Evolutionary conservation across 169 alveolate genomes (phyloP).

Genomic region (Eimeria falciformis): DNA sequence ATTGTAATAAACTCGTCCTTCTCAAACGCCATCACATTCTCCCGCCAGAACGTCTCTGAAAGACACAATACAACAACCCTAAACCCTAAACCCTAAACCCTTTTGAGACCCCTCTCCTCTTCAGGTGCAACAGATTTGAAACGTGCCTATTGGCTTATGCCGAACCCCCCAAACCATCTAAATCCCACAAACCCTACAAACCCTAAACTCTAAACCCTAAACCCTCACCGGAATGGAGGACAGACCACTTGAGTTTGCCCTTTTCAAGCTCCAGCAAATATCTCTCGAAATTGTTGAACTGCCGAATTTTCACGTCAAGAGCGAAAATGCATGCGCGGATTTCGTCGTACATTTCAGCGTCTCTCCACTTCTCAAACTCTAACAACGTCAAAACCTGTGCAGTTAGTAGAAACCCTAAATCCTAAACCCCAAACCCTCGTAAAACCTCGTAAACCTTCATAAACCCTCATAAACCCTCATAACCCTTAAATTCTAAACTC

Average conservation of each 20-base stretch:
- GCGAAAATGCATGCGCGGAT: constrained; percentile 49
- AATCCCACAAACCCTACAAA: constrained; percentile 19
- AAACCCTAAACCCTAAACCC: constrained; percentile 11
- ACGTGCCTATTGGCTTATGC: no score
- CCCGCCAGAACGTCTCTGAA: constrained; percentile 83
- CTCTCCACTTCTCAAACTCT: constrained; percentile 80
- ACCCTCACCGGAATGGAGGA: constrained; percentile 79
- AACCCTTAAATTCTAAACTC: constrained; percentile 4
- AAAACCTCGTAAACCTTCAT: no score
- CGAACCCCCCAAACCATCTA: no score
- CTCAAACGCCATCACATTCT: constrained; percentile 82
- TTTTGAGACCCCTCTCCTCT: no score
- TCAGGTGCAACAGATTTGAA: no score
- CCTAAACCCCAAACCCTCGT: no score
- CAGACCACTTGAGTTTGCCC: constrained; percentile 80
- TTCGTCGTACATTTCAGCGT: constrained; percentile 75
- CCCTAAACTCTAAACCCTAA: constrained; percentile 39
- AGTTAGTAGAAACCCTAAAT: background rate
- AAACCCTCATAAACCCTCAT: no score
- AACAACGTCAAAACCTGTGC: constrained; percentile 49
- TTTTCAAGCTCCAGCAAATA: constrained; percentile 80
- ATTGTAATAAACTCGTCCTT: constrained; percentile 82
- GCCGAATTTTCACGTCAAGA: background rate
- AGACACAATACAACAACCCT: background rate
- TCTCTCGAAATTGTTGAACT: constrained; percentile 70